A percentile compares a stretch with the other conserved stretches of the same genome.
phyloP scores from a whole-genome alignment of 768 basidiomycete genomes.

The Suillus occidentalis region DNA sequence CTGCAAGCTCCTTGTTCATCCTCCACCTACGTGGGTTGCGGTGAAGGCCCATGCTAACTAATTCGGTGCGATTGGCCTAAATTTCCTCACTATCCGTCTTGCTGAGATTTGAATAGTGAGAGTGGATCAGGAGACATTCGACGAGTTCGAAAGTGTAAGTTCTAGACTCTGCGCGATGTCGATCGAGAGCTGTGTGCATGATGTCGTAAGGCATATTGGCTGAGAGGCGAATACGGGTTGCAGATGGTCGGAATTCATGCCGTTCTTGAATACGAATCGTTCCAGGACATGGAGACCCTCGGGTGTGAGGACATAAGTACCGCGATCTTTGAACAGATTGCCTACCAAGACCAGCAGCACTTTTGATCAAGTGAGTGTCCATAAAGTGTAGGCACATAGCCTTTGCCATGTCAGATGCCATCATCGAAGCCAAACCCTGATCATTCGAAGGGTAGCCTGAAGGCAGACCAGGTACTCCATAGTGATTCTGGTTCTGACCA shows the following conservation, averaged over 20 bases:
- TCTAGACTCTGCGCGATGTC: slow-evolving; percentile 59
- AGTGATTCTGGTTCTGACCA: slow-evolving; percentile 50
- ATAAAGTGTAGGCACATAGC: slow-evolving; percentile 99
- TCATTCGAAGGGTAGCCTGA: slow-evolving; percentile 81
- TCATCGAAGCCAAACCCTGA: slow-evolving; percentile 87
- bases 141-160: slow-evolving; percentile 71
- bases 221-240: slow-evolving; percentile 86
- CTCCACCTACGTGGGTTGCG: slow-evolving; percentile 82
- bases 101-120: slow-evolving; percentile 69
- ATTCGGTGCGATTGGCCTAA: slow-evolving; percentile 72
- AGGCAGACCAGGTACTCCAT: slow-evolving; percentile 72
- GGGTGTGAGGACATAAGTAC: slow-evolving; percentile 92
- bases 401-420: slow-evolving; percentile 96
- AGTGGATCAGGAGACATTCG: slow-evolving; percentile 68
- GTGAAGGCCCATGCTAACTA: slow-evolving; percentile 76
- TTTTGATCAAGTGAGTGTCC: slow-evolving; percentile 97
- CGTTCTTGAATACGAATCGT: slow-evolving; percentile 99
- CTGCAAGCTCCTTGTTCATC: slow-evolving; percentile 67
- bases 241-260: slow-evolving; percentile 93
- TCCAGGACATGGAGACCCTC: slow-evolving; percentile 99
- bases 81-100: slow-evolving; percentile 82
- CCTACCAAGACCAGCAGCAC: slow-evolving; percentile 88
- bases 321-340: slow-evolving; percentile 95
- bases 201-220: slow-evolving; percentile 86
- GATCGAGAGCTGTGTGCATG: slow-evolving; percentile 61